phyloP scores from a whole-genome alignment of 352 stramenopile species.

The Phytopythium ostracodes region DNA sequence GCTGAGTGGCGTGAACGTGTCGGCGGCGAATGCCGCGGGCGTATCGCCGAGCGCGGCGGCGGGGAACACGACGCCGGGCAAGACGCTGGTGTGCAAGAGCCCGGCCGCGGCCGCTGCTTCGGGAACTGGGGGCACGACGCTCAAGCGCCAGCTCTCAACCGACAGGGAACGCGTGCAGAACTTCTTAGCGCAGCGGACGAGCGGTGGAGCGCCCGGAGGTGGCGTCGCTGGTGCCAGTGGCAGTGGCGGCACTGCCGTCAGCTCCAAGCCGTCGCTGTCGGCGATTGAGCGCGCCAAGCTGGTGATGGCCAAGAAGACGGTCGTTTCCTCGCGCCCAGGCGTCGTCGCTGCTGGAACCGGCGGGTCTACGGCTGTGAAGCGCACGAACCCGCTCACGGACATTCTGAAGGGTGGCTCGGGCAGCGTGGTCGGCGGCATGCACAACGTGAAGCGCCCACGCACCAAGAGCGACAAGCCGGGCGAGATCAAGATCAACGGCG shows the following conservation, averaged over 20 bases:
- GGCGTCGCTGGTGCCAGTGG: not conserved
- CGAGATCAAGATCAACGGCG: constrained; percentile 74
- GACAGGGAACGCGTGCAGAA: constrained; percentile 62
- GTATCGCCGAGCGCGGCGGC: constrained; percentile 12
- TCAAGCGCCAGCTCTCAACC: constrained; percentile 44
- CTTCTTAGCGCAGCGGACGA: constrained; percentile 51
- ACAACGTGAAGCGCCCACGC: constrained; percentile 56
- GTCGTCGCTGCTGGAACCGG: constrained; percentile 9
- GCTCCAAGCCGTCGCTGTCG: constrained; percentile 39
- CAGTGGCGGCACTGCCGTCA: not conserved
- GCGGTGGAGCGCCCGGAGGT: not conserved
- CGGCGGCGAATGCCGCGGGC: constrained; percentile 5
- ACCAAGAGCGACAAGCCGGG: constrained; percentile 71
- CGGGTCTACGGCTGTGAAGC: constrained; percentile 44
- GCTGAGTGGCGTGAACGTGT: constrained; percentile 12
- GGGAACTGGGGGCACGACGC: constrained; percentile 20
- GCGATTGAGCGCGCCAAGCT: constrained; percentile 71
- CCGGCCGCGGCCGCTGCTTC: not conserved
- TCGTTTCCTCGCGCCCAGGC: constrained; percentile 12
- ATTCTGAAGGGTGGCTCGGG: constrained; percentile 67
- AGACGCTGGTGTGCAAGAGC: not conserved
- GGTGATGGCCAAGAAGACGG: constrained; percentile 72
- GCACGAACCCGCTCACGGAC: constrained; percentile 71
- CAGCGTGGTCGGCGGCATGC: constrained; percentile 57
- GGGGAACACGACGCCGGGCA: not conserved